phyloP scores from a whole-genome alignment of 2,329 filamentous ascomycete species.

The Exophiala calicioides region DNA sequence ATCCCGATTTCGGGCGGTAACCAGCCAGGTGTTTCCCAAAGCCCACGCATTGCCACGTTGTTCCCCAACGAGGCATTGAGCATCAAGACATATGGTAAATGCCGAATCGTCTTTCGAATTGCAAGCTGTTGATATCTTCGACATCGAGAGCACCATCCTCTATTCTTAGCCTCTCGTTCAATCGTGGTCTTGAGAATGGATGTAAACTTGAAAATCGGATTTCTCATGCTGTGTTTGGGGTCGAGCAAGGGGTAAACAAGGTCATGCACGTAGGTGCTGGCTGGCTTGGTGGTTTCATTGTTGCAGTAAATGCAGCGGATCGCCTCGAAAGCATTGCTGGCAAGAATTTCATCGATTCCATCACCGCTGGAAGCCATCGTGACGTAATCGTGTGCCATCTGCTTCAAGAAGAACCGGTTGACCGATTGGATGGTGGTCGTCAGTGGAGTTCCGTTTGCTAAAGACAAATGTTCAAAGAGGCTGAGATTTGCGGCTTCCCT shows the following conservation, averaged over 20 bases:
- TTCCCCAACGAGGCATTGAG: conserved; percentile 77
- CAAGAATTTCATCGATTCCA: conserved; percentile 68
- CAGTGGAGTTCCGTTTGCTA: conserved; percentile 66
- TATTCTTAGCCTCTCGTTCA: conserved; percentile 81
- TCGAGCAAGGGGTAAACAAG: conserved; percentile 66
- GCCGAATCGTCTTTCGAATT: conserved; percentile 80
- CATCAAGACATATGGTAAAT: conserved; percentile 80
- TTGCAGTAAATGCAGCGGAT: conserved; percentile 86
- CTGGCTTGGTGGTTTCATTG: conserved; percentile 79
- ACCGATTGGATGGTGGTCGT: conserved; percentile 83
- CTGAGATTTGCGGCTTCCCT: conserved; percentile 76
- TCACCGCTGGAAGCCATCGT: conserved; percentile 63
- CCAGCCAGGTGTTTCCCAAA: conserved; percentile 90
- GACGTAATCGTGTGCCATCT: conserved; percentile 74
- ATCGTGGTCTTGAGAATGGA: conserved; percentile 90
- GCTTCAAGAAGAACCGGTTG: conserved; percentile 80
- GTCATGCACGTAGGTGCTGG: conserved; percentile 80
- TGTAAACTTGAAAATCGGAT: conserved; percentile 72
- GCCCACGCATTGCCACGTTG: conserved; percentile 67
- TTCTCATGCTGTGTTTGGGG: conserved; percentile 53
- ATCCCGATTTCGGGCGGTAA: conserved; percentile 92
- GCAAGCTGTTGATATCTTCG: conserved; percentile 85
- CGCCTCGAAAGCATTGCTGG: conserved; percentile 46
- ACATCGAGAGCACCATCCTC: conserved; percentile 92
- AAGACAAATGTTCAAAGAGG: conserved; percentile 75